Evolutionary conservation across 352 stramenopile species (phyloP).

Genomic region (Globisporangium mamillatum): DNA sequence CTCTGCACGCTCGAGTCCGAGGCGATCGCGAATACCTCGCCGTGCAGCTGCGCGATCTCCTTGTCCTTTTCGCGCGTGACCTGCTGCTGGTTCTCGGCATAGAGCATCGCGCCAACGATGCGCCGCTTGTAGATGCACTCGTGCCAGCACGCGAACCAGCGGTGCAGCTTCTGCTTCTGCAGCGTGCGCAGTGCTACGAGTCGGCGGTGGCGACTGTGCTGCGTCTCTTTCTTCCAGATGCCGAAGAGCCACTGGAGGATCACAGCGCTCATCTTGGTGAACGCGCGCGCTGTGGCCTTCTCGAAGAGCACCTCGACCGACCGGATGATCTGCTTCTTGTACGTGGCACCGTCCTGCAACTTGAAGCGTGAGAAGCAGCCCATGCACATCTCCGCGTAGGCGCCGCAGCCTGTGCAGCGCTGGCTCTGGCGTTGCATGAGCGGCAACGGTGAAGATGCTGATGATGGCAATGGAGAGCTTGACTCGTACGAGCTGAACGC

Average conservation of each 20-base stretch:
- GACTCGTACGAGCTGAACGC: not conserved
- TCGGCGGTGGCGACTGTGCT: slow-evolving; percentile 27
- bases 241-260: slow-evolving; percentile 65
- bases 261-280: slow-evolving; percentile 54
- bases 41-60: slow-evolving; percentile 59
- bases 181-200: slow-evolving; percentile 20
- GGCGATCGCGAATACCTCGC: slow-evolving; percentile 50
- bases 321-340: slow-evolving; percentile 65
- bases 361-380: slow-evolving; percentile 66
- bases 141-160: slow-evolving; percentile 47
- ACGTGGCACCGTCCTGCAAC: slow-evolving; percentile 48
- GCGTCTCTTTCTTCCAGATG: slow-evolving; percentile 43
- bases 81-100: slow-evolving; percentile 55
- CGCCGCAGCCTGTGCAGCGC: slow-evolving; percentile 60
- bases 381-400: slow-evolving; percentile 66
- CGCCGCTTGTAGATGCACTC: slow-evolving; percentile 54
- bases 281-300: slow-evolving; percentile 53
- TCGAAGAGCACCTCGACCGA: slow-evolving; percentile 64
- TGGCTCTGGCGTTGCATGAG: slow-evolving; percentile 16
- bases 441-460: slow-evolving; percentile 4
- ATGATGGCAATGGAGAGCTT: slow-evolving; percentile 2
- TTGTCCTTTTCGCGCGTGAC: slow-evolving; percentile 31
- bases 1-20: slow-evolving; percentile 30
- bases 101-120: slow-evolving; percentile 73
- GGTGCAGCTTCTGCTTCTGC: slow-evolving; percentile 30